These are phyloP conservation scores for Casuarina glauca DNA, from an alignment of 306 rosid species.

Conservation along the genomic window DNA sequence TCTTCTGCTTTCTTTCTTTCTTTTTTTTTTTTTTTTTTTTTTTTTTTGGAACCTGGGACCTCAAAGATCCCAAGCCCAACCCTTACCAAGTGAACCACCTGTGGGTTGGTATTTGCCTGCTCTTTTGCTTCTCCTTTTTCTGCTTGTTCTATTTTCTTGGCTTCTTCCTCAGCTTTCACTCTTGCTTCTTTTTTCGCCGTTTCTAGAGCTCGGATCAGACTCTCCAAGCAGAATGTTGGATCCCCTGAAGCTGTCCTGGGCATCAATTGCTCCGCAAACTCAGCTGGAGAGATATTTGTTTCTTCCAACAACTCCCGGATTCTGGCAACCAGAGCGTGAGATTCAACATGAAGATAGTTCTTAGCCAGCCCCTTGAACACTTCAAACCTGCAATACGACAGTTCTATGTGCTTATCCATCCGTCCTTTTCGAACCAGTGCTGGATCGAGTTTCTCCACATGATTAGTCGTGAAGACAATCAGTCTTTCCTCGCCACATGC, in stretches of 20 bases:
- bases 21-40: too few species aligned
- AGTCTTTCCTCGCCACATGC: constrained; percentile 84
- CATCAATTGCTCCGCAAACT: constrained; percentile 89
- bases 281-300: constrained; percentile 66
- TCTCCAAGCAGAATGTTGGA: too few species aligned
- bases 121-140: too few species aligned
- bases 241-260: constrained; percentile 17
- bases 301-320: constrained; percentile 44
- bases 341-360: constrained; percentile 58
- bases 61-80: too few species aligned
- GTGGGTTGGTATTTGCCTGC: too few species aligned
- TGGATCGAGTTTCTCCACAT: constrained; percentile 84
- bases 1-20: too few species aligned
- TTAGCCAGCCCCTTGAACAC: constrained; percentile 72
- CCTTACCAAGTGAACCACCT: too few species aligned
- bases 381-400: constrained; percentile 71
- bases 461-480: constrained; percentile 74
- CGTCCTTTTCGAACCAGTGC: constrained; percentile 80
- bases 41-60: too few species aligned
- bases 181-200: too few species aligned
- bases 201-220: too few species aligned
- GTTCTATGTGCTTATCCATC: constrained; percentile 82
- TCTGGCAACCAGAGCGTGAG: constrained; percentile 52
- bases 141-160: constrained; percentile 23
- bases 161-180: constrained; percentile 28